phyloP scores from a whole-genome alignment of 2,329 filamentous ascomycete species.

The Endothia cerciana region DNA sequence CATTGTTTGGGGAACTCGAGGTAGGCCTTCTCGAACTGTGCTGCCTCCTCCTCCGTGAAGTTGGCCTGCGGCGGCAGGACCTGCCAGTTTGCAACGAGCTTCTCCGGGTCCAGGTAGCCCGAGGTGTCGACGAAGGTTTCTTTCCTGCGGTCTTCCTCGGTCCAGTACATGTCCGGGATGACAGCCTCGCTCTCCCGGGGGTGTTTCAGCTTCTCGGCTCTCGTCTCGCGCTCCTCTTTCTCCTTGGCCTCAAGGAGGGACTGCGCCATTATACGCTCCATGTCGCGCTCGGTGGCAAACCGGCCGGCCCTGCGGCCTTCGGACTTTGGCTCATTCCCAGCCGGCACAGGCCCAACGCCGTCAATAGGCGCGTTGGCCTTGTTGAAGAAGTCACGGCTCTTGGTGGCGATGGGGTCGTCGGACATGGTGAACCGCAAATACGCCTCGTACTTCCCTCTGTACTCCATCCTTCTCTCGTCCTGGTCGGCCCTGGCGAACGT shows the following conservation, averaged over 20 bases:
- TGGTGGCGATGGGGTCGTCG: conserved; percentile 56
- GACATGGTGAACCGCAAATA: conserved; percentile 62
- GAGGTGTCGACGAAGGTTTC: conserved; percentile 67
- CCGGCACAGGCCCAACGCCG: conserved; percentile 35
- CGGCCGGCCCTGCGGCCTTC: conserved; percentile 59
- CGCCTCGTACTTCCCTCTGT: conserved; percentile 51
- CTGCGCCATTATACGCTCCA: conserved; percentile 73
- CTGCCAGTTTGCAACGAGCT: conserved; percentile 71
- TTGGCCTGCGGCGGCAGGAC: conserved; percentile 75
- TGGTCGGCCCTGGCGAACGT: conserved; percentile 44
- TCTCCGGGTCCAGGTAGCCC: conserved; percentile 65
- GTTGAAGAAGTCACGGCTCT: conserved; percentile 59
- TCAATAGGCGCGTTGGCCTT: conserved; percentile 40
- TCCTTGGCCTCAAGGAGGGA: conserved; percentile 74
- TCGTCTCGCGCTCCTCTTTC: conserved; percentile 66
- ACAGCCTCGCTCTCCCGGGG: conserved; percentile 68
- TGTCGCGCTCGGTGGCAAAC: conserved; percentile 73
- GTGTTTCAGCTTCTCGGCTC: conserved; percentile 69
- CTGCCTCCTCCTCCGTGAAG: conserved; percentile 72
- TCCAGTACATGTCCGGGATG: conserved; percentile 72
- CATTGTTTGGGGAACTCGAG: conserved; percentile 80
- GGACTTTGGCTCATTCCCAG: conserved; percentile 53
- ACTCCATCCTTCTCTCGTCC: conserved; percentile 44
- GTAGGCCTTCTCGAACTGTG: conserved; percentile 74
- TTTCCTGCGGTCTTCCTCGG: conserved; percentile 60